Conservation (phyloP, 1,139 yeast species). For the Candida neerlandica region DNA sequence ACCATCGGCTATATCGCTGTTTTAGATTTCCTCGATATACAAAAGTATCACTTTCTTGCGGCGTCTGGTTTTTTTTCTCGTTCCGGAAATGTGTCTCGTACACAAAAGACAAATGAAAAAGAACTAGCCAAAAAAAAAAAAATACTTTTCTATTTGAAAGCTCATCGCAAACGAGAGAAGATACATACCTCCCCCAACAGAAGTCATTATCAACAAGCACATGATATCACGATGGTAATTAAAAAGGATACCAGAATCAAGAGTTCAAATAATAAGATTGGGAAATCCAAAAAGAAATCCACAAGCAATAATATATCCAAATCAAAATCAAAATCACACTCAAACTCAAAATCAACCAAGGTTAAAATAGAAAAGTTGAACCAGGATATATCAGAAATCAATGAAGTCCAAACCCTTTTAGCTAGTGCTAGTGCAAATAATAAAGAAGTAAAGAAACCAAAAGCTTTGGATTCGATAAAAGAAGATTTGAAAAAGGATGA, state of each 20-base stretch:
- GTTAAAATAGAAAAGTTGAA: constrained; percentile 48
- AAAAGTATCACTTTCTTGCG: neutral
- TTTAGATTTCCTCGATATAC: no score
- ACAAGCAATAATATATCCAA: constrained; percentile 8
- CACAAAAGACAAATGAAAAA: neutral
- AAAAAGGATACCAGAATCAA: constrained; percentile 1
- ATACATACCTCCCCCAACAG: neutral
- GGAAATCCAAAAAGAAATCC: constrained; percentile 6
- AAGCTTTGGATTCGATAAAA: constrained; percentile 36
- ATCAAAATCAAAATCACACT: constrained; percentile 22
- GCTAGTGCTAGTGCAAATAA: constrained; percentile 11
- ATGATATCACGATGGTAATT: neutral
- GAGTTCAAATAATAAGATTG: constrained; percentile 1
- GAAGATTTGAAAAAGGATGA: constrained; percentile 49
- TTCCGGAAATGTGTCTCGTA: neutral
- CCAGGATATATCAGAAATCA: constrained; percentile 37
- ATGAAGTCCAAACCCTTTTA: constrained; percentile 35
- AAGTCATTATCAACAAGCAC: neutral
- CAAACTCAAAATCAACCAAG: constrained; percentile 37
- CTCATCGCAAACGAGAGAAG: constrained; percentile 1
- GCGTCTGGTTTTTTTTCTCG: neutral
- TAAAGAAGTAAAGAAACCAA: constrained; percentile 17
- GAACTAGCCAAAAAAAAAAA: neutral
- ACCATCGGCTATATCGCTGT: no score
- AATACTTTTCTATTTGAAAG: neutral